A percentile compares a stretch with the other conserved stretches of the same genome.
Conservation (phyloP, 2,329 filamentous ascomycete genomes). For the Nemania sp. region DNA sequence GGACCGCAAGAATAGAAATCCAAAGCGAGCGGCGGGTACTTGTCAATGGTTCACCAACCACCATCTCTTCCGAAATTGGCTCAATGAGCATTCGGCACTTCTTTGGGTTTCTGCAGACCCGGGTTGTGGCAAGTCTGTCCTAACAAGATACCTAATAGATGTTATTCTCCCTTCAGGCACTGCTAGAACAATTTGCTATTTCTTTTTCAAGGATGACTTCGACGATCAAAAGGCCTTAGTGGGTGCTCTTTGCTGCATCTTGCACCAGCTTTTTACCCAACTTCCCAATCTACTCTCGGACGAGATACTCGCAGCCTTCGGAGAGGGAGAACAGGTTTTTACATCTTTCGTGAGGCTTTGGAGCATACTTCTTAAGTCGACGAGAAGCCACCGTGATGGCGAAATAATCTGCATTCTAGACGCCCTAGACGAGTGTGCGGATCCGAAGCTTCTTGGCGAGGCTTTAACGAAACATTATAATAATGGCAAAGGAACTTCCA, state of each 20-base stretch:
- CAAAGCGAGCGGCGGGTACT: conserved; percentile 30
- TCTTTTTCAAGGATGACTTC: conserved; percentile 60
- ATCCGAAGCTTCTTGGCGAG: conserved; percentile 39
- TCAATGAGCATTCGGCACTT: conserved; percentile 28
- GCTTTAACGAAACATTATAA: conserved; percentile 47
- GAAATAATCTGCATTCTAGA: conserved; percentile 53
- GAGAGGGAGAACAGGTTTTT: conserved; percentile 33
- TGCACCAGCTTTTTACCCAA: conserved; percentile 55
- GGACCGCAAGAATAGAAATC: conserved; percentile 40
- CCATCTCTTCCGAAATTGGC: conserved; percentile 30
- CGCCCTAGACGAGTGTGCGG: conserved; percentile 57
- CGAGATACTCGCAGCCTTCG: conserved; percentile 40
- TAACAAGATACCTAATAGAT: conserved; percentile 55
- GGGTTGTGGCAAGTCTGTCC: conserved; percentile 59
- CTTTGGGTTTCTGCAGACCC: conserved; percentile 49
- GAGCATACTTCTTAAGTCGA: not conserved
- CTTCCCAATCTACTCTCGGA: conserved; percentile 43
- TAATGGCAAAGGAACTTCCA: conserved; percentile 17
- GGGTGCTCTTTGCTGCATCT: conserved; percentile 22
- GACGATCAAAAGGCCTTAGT: conserved; percentile 44
- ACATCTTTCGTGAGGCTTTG: conserved; percentile 46
- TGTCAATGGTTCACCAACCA: conserved; percentile 41
- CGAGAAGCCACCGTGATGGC: conserved; percentile 43
- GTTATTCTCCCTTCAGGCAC: conserved; percentile 39
- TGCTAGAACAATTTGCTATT: conserved; percentile 53